Conservation (phyloP, 441 rosid genomes). For the Brassica hybrid region DNA sequence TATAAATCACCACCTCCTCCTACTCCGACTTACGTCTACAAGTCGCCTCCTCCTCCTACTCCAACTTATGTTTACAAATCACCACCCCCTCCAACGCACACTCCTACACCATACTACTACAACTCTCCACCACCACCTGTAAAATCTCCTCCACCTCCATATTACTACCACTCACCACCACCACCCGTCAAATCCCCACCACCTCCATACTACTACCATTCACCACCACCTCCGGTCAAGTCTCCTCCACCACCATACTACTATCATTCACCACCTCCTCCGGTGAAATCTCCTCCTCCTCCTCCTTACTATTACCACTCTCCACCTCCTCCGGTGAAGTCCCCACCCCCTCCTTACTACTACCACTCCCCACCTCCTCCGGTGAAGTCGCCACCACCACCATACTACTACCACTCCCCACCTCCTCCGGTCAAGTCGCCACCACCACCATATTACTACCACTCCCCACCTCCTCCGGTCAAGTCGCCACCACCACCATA, state of each 20-base stretch:
- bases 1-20: conserved; percentile 38
- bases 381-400: conserved; percentile 42
- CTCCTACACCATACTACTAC: conserved; percentile 39
- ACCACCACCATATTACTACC: conserved; percentile 39
- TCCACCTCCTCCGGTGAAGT: conserved; percentile 49
- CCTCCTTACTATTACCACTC: conserved; percentile 50
- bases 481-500: conserved; percentile 40
- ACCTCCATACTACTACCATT: conserved; percentile 42
- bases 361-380: conserved; percentile 59
- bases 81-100: conserved; percentile 25
- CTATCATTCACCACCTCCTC: conserved; percentile 55
- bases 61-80: neutral
- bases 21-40: conserved; percentile 35
- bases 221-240: conserved; percentile 28
- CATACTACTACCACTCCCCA: conserved; percentile 49
- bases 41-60: conserved; percentile 49
- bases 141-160: conserved; percentile 32
- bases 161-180: conserved; percentile 49
- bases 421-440: conserved; percentile 48
- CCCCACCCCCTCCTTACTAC: conserved; percentile 45
- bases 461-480: conserved; percentile 36
- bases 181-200: conserved; percentile 43
- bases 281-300: conserved; percentile 27
- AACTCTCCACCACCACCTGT: conserved; percentile 49
- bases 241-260: conserved; percentile 43